These are phyloP conservation scores for Cucurbita ficifolia DNA, from an alignment of 306 rosid genomes.

Conservation along the genomic window DNA sequence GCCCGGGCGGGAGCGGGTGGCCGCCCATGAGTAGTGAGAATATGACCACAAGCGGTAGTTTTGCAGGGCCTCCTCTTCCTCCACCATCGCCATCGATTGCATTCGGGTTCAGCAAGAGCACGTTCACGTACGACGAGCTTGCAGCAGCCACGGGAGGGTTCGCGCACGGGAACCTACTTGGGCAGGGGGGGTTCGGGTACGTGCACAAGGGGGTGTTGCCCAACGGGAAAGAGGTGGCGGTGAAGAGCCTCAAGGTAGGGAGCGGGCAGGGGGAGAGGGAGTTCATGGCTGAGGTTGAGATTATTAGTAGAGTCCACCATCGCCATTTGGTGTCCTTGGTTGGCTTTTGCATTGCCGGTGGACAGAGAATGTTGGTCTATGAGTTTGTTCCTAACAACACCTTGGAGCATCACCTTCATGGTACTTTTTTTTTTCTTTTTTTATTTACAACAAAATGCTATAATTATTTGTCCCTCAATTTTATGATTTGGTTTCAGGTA, in stretches of 20 bases:
- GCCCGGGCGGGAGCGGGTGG: constrained; percentile 15
- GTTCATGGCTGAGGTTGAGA: constrained; percentile 80
- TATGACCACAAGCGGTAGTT: constrained; percentile 19
- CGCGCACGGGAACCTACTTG: constrained; percentile 33
- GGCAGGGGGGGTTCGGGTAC: constrained; percentile 84
- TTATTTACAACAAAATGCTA: too few species aligned
- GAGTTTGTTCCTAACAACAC: constrained; percentile 7
- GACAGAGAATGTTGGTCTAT: constrained; percentile 69
- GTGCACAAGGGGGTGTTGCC: constrained; percentile 77
- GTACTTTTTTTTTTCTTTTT: background rate
- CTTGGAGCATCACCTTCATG: constrained; percentile 10
- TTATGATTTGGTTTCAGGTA: constrained; percentile 19
- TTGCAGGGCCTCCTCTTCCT: constrained; percentile 37
- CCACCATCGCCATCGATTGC: constrained; percentile 56
- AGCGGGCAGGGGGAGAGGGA: constrained; percentile 79
- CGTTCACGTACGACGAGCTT: constrained; percentile 65
- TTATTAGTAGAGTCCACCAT: constrained; percentile 76
- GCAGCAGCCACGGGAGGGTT: constrained; percentile 58
- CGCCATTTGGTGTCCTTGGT: constrained; percentile 73
- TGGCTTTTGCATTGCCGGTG: constrained; percentile 60
- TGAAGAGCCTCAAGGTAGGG: constrained; percentile 54
- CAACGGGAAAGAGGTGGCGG: constrained; percentile 68
- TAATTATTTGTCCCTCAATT: background rate
- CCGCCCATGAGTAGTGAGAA: constrained; percentile 33
- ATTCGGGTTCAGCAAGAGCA: constrained; percentile 50